Evolutionary conservation across 805 yeast genomes (phyloP).

Genomic region (Teunomyces tritomae): DNA sequence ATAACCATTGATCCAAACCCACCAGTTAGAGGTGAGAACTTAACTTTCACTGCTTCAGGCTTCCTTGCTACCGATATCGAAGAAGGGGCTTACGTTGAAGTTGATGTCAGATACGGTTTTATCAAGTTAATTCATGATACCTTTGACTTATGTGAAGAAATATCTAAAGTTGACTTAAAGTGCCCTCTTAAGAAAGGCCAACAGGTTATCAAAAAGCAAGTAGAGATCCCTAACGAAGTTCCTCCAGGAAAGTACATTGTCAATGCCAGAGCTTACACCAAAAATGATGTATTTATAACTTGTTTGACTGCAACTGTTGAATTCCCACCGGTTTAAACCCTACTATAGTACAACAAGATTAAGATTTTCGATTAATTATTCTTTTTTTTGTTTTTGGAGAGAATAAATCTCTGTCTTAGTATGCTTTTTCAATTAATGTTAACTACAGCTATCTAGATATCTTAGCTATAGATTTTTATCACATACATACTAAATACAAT

Average conservation of each 20-base stretch:
- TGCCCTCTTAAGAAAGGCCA: constrained; percentile 80
- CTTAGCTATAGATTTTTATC: neutral
- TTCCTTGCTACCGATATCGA: constrained; percentile 49
- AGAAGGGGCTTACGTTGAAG: constrained; percentile 93
- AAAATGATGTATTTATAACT: constrained; percentile 75
- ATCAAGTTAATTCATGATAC: constrained; percentile 84
- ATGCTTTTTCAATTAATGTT: neutral
- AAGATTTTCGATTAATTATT: neutral
- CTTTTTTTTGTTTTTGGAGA: neutral
- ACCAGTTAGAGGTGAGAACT: constrained; percentile 79
- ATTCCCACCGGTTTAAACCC: constrained; percentile 36
- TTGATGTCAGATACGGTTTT: constrained; percentile 89
- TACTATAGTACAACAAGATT: too few relatives aligned
- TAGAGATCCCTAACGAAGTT: constrained; percentile 84
- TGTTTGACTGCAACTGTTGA: constrained; percentile 76
- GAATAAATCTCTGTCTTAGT: neutral
- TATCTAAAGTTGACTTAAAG: constrained; percentile 74
- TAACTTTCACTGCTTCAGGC: constrained; percentile 79
- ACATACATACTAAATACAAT: neutral
- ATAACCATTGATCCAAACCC: constrained; percentile 80
- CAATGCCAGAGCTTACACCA: constrained; percentile 85
- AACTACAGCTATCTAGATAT: neutral
- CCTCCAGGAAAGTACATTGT: constrained; percentile 94
- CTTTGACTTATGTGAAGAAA: constrained; percentile 88
- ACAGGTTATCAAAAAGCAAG: constrained; percentile 63